phyloP scores from a whole-genome alignment of 139 green algal genomes.

The Zygnema circumcarinatum region DNA sequence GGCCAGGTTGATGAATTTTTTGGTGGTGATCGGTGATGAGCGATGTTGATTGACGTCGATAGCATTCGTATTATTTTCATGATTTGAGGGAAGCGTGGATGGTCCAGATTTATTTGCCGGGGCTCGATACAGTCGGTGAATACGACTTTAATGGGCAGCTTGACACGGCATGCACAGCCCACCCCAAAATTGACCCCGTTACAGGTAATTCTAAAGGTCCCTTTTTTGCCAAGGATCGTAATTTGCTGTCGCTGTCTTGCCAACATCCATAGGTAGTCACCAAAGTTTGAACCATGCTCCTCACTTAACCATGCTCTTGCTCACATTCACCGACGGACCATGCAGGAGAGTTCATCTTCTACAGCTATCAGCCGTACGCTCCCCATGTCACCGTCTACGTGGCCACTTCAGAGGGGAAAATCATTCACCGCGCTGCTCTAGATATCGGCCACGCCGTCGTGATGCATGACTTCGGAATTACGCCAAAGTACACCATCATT shows the following conservation, averaged over 20 bases:
- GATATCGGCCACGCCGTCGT: conserved; percentile 35
- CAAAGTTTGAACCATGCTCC: no score
- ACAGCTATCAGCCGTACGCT: conserved; percentile 7
- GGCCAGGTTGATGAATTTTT: no score
- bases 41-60: no score
- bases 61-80: no score
- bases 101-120: conserved; percentile 13
- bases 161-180: conserved; percentile 75
- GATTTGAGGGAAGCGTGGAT: no score
- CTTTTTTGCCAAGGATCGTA: no score
- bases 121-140: conserved; percentile 31
- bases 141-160: conserved; percentile 47
- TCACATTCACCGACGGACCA: no score
- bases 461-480: conserved; percentile 63
- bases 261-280: no score
- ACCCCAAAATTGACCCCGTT: conserved; percentile 76
- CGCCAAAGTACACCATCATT: conserved; percentile 48
- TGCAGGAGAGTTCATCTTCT: conserved; percentile 51
- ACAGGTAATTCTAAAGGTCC: no score
- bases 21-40: no score
- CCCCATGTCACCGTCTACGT: conserved; percentile 19
- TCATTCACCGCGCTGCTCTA: conserved; percentile 7
- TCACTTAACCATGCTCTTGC: no score
- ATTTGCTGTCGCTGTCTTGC: no score
- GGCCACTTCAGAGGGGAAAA: not conserved